Conservation (phyloP, 2,329 filamentous ascomycete genomes). For the Amesomyces nigricolor region DNA sequence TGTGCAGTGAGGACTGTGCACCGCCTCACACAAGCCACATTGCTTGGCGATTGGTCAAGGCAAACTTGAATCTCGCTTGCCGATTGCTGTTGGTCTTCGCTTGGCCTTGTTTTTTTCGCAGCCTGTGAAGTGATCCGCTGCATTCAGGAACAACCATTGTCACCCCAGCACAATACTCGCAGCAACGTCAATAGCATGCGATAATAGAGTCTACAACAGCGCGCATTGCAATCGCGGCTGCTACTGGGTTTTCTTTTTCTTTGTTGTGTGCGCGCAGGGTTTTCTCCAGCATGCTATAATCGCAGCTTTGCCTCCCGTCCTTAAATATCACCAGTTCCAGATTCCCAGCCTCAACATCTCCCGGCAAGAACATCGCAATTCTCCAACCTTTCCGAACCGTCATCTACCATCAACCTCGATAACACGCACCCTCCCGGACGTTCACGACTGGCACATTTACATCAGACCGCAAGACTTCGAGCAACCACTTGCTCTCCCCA, state of each 20-base stretch:
- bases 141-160: neutral
- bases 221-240: neutral
- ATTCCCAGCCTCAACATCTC: neutral
- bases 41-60: too few species aligned
- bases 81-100: neutral
- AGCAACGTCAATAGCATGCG: neutral
- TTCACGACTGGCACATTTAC: too few species aligned
- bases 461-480: too few species aligned
- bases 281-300: constrained; percentile 8
- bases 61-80: neutral
- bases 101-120: neutral
- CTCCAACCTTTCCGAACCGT: neutral
- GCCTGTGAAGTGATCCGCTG: neutral
- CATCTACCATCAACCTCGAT: neutral
- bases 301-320: neutral
- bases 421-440: neutral
- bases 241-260: neutral
- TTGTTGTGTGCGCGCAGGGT: constrained; percentile 4
- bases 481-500: too few species aligned
- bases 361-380: neutral
- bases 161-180: constrained; percentile 5
- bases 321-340: constrained; percentile 1
- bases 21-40: neutral
- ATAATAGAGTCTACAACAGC: constrained; percentile 7
- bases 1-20: neutral